Base-by-base conservation (phyloP, 2,329 filamentous ascomycete genomes). In the Pseudogymnoascus sp. region DNA sequence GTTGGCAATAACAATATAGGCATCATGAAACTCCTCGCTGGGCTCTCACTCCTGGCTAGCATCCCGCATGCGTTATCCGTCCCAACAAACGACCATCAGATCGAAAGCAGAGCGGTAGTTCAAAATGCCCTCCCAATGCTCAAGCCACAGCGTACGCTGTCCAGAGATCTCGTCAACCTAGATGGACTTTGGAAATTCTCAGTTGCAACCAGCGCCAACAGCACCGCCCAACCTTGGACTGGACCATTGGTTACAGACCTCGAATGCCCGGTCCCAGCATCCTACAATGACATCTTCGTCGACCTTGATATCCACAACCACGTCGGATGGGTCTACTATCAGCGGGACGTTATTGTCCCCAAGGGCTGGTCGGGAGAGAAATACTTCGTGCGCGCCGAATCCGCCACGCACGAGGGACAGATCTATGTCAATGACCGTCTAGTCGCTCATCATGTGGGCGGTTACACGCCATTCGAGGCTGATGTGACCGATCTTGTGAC, bases 281-380 rank as follows among this genome's bases (percentile, higher is more conserved):
- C 67, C 59, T 71, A 71, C 67, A 71, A 71, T 10, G 69, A 71
- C 59, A 68, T 71, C 7, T 68, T 70, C 23, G 62, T 65, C 23
- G 65, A 71, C 23, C 34, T 37, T 3, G 57, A 63, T 11, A 71
- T 73, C n/a, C 70, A 64, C 16, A 64, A 72, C 37, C 71, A 73
- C 16, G 68, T 73, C 4, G 72, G 72, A 16, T 73, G 72, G 72
- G 70, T 71, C 1, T 73, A 71, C 63, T 74, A 73, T 60, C 72
- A 73, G 61, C 65, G 70, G 2, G 57, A 69, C 1, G 70, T 69
- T 1, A 69, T 65, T 1, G 65, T 73, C 1, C 71, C 72, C 3
- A 57, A 63, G 12, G 45, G 64, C 16, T 73, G 67, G 66, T 62
- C 63, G 1, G 54, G 68, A 14, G 51, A 57, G 51, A 67, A 60